Percentiles rank a stretch among this genome's conserved stretches.
Evolutionary conservation across 2,329 filamentous ascomycete species (phyloP).

Genomic region (Talaromyces sp.): DNA sequence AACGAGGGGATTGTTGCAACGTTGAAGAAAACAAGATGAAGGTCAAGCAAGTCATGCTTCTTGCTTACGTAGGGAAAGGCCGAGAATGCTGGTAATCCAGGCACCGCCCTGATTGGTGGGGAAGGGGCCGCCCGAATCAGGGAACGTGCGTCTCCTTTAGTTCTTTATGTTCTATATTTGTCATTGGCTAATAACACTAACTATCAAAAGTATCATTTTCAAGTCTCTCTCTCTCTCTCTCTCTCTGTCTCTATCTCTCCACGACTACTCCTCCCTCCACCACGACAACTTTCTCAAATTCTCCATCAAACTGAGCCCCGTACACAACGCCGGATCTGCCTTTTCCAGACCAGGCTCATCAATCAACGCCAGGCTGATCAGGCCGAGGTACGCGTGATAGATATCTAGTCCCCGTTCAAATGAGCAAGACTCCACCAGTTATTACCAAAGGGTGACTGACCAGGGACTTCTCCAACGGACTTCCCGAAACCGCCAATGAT

Average conservation of each 20-base stretch:
- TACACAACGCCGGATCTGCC: slow-evolving; percentile 72
- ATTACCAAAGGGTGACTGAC: slow-evolving; percentile 37
- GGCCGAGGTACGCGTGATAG: slow-evolving; percentile 83
- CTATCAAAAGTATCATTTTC: not conserved
- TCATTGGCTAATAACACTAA: not conserved
- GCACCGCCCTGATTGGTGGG: slow-evolving; percentile 2
- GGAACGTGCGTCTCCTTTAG: not conserved
- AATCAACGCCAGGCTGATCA: slow-evolving; percentile 73
- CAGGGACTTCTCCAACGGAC: slow-evolving; percentile 62
- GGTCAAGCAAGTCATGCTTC: too few relatives aligned
- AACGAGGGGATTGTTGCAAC: not conserved
- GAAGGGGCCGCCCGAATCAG: slow-evolving; percentile 2
- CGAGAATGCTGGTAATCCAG: slow-evolving; percentile 1
- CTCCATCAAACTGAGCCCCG: slow-evolving; percentile 53
- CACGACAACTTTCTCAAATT: slow-evolving; percentile 42
- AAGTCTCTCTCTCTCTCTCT: slow-evolving; percentile 18
- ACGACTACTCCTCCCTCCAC: slow-evolving; percentile 26
- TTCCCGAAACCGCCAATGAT: slow-evolving; percentile 80
- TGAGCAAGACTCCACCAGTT: not conserved
- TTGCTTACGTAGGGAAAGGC: too few relatives aligned
- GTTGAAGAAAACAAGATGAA: not conserved
- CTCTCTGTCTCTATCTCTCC: not conserved
- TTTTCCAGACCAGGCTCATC: slow-evolving; percentile 65
- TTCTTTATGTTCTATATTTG: not conserved
- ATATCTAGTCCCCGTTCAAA: slow-evolving; percentile 53